A percentile compares a stretch with the other conserved stretches of the same genome.
These are phyloP conservation scores for Aspergillus ostianus DNA, from an alignment of 495 filamentous ascomycete genomes.

Conservation along the genomic window DNA sequence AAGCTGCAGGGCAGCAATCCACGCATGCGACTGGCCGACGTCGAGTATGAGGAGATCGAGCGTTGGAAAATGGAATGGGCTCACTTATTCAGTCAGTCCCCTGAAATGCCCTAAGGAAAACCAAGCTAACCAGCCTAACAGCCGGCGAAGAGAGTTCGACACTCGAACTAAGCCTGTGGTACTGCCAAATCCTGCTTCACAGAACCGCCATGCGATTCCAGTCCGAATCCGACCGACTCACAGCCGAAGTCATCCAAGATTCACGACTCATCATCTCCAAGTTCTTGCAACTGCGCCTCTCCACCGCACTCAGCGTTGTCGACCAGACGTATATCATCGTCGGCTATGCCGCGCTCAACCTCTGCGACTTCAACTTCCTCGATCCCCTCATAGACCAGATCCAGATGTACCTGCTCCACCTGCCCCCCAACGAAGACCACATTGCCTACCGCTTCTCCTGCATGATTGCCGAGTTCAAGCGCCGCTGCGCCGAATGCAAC, in stretches of 20 bases:
- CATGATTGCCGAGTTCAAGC: constrained; percentile 19
- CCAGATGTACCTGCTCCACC: constrained; percentile 37
- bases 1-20: constrained; percentile 29
- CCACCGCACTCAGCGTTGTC: constrained; percentile 30
- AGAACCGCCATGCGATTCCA: constrained; percentile 32
- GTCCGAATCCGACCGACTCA: constrained; percentile 28
- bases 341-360: constrained; percentile 40
- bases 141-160: constrained; percentile 33
- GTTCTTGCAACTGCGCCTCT: constrained; percentile 35
- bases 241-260: constrained; percentile 31
- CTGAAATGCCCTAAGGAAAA: neutral
- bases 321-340: constrained; percentile 41
- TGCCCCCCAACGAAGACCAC: constrained; percentile 38
- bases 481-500: constrained; percentile 14
- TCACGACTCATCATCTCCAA: constrained; percentile 36
- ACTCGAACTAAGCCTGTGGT: constrained; percentile 39
- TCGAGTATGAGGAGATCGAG: constrained; percentile 39
- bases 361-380: constrained; percentile 39
- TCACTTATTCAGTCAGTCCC: constrained; percentile 32
- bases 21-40: constrained; percentile 30
- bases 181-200: constrained; percentile 40
- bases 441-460: constrained; percentile 31
- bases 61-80: constrained; percentile 43
- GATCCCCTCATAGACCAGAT: constrained; percentile 40
- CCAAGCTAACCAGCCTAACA: constrained; percentile 14